phyloP scores from a whole-genome alignment of 163 green algal genomes.

The Scenedesmus sp. region DNA sequence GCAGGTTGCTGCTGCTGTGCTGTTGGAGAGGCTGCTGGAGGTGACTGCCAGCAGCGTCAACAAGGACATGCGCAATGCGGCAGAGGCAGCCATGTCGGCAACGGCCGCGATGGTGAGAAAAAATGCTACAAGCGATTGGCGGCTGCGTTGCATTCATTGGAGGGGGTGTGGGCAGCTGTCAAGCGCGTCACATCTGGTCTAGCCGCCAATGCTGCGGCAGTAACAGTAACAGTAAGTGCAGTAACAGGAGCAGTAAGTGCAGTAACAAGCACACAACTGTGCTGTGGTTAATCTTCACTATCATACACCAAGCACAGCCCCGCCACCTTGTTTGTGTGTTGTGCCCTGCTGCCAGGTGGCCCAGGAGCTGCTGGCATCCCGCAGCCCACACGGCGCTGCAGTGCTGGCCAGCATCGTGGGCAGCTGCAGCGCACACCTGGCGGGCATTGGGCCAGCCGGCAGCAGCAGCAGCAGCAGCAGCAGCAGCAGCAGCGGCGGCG shows the following conservation, averaged over 20 bases:
- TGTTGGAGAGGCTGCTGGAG: slow-evolving; percentile 22
- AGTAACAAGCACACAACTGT: too few relatives aligned
- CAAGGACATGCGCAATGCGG: slow-evolving; percentile 39
- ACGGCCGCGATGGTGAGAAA: slow-evolving; percentile 7
- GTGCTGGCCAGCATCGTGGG: neutral
- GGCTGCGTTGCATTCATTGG: neutral
- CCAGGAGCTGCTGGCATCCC: slow-evolving; percentile 23
- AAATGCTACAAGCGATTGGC: too few relatives aligned
- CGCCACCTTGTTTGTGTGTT: neutral
- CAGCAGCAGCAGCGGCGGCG: neutral
- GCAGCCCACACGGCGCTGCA: neutral
- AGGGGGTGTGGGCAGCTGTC: neutral
- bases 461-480: slow-evolving; percentile 23
- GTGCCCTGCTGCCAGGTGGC: neutral
- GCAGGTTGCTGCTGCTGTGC: neutral
- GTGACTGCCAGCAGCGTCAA: neutral
- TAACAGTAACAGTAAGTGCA: too few relatives aligned
- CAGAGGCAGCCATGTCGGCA: neutral
- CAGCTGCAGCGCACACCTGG: slow-evolving; percentile 4
- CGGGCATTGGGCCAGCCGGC: neutral
- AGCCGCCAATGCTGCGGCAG: too few relatives aligned
- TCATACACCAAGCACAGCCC: neutral
- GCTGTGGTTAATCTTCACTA: too few relatives aligned
- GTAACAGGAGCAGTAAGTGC: too few relatives aligned
- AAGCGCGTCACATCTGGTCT: too few relatives aligned